phyloP scores from a whole-genome alignment of 495 filamentous ascomycete species.

The Aspergillus panamensis region DNA sequence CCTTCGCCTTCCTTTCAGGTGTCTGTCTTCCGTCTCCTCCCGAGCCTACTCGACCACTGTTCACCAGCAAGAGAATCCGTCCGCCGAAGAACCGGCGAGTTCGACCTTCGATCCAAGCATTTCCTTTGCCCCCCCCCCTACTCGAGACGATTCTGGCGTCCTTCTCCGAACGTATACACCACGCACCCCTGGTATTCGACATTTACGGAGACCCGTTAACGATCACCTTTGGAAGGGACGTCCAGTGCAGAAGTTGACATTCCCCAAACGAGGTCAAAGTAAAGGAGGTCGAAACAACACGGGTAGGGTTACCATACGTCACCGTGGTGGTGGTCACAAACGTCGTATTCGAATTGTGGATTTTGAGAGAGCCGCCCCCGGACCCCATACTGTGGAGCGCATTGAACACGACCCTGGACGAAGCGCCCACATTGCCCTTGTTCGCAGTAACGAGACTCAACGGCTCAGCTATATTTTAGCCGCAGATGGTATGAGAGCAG shows the following conservation, averaged over 20 bases:
- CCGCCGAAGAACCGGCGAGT: constrained; percentile 28
- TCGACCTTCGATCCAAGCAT: constrained; percentile 38
- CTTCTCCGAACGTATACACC: constrained; percentile 83
- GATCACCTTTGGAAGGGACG: constrained; percentile 95
- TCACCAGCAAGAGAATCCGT: constrained; percentile 36
- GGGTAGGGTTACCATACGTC: constrained; percentile 79
- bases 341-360: constrained; percentile 87
- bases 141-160: constrained; percentile 36
- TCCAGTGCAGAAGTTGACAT: constrained; percentile 77
- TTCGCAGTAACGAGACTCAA: constrained; percentile 59
- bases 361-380: constrained; percentile 69
- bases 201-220: constrained; percentile 86
- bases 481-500: constrained; percentile 86
- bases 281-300: constrained; percentile 91
- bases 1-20: constrained; percentile 47
- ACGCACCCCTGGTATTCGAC: constrained; percentile 87
- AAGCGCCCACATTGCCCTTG: constrained; percentile 85
- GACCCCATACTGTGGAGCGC: constrained; percentile 81
- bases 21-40: constrained; percentile 35
- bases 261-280: constrained; percentile 81
- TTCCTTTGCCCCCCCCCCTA: constrained; percentile 45
- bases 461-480: constrained; percentile 81
- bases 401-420: constrained; percentile 96
- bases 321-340: constrained; percentile 88
- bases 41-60: constrained; percentile 56